These are phyloP conservation scores for Colletotrichum noveboracense DNA, from an alignment of 2,329 filamentous ascomycete genomes.

Conservation along the genomic window DNA sequence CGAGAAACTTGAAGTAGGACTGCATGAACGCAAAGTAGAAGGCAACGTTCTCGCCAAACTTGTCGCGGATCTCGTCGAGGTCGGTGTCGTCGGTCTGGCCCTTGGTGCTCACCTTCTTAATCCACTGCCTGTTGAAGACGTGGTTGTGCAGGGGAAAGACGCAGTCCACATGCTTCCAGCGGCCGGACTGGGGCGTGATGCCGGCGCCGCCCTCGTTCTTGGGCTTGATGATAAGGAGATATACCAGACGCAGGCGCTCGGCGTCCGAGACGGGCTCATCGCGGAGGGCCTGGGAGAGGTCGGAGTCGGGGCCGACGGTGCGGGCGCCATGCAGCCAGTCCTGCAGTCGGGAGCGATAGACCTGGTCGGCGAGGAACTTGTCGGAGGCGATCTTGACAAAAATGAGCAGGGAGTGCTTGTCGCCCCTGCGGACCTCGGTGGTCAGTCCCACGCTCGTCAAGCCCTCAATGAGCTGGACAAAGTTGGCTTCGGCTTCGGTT, in stretches of 20 bases:
- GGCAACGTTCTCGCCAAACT: constrained; percentile 83
- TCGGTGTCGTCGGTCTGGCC: constrained; percentile 70
- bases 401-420: constrained; percentile 76
- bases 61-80: constrained; percentile 76
- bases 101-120: constrained; percentile 76
- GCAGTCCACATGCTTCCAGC: constrained; percentile 75
- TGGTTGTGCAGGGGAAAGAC: constrained; percentile 84
- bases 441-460: constrained; percentile 82
- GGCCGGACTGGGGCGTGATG: constrained; percentile 70
- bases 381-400: constrained; percentile 83
- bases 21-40: constrained; percentile 97
- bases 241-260: constrained; percentile 86
- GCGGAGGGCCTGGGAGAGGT: constrained; percentile 71
- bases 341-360: constrained; percentile 86
- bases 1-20: constrained; percentile 84
- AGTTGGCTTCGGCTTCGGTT: constrained; percentile 73
- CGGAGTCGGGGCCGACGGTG: constrained; percentile 74
- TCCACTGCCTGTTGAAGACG: constrained; percentile 75
- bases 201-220: constrained; percentile 79
- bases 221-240: constrained; percentile 80
- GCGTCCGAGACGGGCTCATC: constrained; percentile 83
- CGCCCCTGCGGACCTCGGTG: constrained; percentile 85
- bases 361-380: constrained; percentile 75
- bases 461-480: constrained; percentile 77
- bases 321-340: constrained; percentile 95